These are phyloP conservation scores for Fusarium transvaalense DNA, from an alignment of 2,329 filamentous ascomycete genomes.

Conservation along the genomic window DNA sequence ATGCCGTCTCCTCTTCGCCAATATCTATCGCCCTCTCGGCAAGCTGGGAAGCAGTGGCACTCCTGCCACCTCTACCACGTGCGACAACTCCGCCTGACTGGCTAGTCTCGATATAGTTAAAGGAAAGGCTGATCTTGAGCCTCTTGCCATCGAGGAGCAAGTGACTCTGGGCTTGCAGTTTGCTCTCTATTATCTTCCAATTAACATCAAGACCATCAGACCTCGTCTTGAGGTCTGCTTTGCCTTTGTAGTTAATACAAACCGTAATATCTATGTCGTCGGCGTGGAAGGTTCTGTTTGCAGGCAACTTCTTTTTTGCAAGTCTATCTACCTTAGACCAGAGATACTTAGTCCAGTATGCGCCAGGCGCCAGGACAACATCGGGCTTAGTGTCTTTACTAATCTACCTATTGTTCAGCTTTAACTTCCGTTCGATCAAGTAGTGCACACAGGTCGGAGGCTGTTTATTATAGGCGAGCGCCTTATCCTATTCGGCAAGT, in stretches of 20 bases:
- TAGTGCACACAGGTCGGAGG: background rate
- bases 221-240: background rate
- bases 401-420: background rate
- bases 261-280: background rate
- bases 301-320: background rate
- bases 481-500: background rate
- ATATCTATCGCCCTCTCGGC: too few species aligned
- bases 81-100: too few species aligned
- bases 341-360: background rate
- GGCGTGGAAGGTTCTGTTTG: background rate
- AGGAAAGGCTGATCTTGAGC: constrained; percentile 4
- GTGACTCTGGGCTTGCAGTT: constrained; percentile 1
- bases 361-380: background rate
- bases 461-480: background rate
- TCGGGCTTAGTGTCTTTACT: background rate
- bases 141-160: background rate
- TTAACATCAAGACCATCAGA: background rate
- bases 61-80: too few species aligned
- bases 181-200: background rate
- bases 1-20: too few species aligned
- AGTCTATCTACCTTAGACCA: background rate
- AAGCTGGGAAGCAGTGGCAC: too few species aligned
- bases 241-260: background rate
- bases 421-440: background rate
- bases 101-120: too few species aligned